Evolutionary conservation across 2,329 filamentous ascomycete species (phyloP).

Genomic region (Byssochlamys sp.): DNA sequence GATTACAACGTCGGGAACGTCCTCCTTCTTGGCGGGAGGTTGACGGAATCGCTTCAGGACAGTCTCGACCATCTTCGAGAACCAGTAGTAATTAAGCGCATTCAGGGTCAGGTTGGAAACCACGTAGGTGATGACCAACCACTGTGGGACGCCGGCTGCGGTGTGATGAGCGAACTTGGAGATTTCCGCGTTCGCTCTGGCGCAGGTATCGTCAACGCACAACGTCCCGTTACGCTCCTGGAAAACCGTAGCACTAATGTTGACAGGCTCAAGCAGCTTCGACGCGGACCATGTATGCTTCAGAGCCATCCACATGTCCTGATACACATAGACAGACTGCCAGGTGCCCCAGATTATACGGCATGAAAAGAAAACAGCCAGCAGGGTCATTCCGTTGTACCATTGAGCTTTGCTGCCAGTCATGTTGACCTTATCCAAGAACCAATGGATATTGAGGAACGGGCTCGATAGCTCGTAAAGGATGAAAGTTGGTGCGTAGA

Average conservation of each 20-base stretch:
- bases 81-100: constrained; percentile 56
- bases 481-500: constrained; percentile 55
- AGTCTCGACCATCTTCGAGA: constrained; percentile 57
- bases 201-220: constrained; percentile 31
- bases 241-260: constrained; percentile 28
- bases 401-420: constrained; percentile 53
- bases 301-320: constrained; percentile 49
- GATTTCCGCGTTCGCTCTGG: constrained; percentile 36
- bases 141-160: constrained; percentile 41
- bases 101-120: constrained; percentile 52
- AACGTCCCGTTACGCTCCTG: constrained; percentile 22
- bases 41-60: constrained; percentile 52
- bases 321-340: constrained; percentile 49
- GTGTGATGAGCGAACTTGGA: constrained; percentile 39
- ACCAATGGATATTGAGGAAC: constrained; percentile 62
- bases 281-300: constrained; percentile 30
- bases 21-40: constrained; percentile 15
- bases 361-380: constrained; percentile 51
- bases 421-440: constrained; percentile 58
- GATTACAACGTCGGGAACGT: constrained; percentile 21
- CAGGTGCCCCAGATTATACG: constrained; percentile 56
- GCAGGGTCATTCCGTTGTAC: constrained; percentile 53
- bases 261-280: constrained; percentile 18
- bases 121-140: constrained; percentile 51
- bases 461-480: constrained; percentile 59